Conservation (phyloP, 208 protist genomes). For the Jaenimonas drosophilae region DNA sequence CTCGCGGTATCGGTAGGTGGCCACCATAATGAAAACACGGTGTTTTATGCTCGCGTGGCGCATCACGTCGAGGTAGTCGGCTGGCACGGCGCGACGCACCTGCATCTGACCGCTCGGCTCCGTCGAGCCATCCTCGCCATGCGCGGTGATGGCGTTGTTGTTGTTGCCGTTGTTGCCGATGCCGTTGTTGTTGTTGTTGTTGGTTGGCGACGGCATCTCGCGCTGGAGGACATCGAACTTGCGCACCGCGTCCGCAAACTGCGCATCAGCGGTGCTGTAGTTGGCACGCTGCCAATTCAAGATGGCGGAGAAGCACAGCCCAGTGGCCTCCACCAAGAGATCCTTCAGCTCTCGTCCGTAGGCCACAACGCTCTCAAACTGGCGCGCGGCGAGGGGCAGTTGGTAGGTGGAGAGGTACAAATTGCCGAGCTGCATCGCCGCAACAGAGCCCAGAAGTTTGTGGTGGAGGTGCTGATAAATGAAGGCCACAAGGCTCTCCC, state of each 20-base stretch:
- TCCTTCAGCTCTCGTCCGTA: conserved; percentile 21
- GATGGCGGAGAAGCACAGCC: conserved; percentile 54
- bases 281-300: conserved; percentile 72
- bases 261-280: conserved; percentile 60
- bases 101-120: too few relatives aligned
- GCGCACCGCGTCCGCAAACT: conserved; percentile 33
- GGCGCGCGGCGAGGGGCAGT: conserved; percentile 44
- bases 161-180: background rate
- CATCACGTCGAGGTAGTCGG: conserved; percentile 36
- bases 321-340: conserved; percentile 51
- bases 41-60: conserved; percentile 42
- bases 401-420: conserved; percentile 80
- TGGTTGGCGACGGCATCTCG: background rate
- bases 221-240: conserved; percentile 3
- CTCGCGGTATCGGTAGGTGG: conserved; percentile 82
- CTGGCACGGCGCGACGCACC: conserved; percentile 18
- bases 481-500: conserved; percentile 51
- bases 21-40: conserved; percentile 52
- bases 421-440: conserved; percentile 65
- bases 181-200: conserved; percentile 4
- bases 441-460: conserved; percentile 44
- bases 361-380: conserved; percentile 42
- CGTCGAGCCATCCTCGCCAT: background rate
- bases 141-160: background rate
- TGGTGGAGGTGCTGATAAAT: conserved; percentile 49